Base-by-base conservation (phyloP, 306 rosid species). In the Fagus crenata region DNA sequence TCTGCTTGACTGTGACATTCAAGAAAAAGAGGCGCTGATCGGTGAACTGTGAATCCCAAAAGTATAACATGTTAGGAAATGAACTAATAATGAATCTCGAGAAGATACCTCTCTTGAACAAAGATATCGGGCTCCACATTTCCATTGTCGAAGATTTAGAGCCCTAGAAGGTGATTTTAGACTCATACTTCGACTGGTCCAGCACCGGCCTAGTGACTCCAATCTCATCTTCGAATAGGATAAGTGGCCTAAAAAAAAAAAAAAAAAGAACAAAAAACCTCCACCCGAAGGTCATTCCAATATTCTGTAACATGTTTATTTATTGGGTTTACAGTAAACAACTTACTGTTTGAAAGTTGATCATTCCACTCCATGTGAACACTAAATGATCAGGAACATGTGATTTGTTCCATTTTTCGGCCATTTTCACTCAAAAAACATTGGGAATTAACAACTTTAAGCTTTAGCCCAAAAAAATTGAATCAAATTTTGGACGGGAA, bases 101-200 rank as follows among this genome's bases (percentile, higher is more conserved):
- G 36, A 12, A 8, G 36, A 59, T 35, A 5, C 11, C 13, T 33
- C 0, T 63, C 18, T 2, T 14, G 33, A 35, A 33, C 15, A 35
- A 36, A 63, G 18, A 35, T 14, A 7, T 14, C 35, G 46, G 46
- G 69, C 69, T 63, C 69, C 69, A 36, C 43, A 36, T 4, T 6
- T 59, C 6, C 17, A 32, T 60, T 60, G 67, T 31, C 7, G 43
- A 33, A 63, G 4, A 18, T 15, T 35, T 33, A 36, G 69, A 22
- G 69, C 43, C 69, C 11, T 36, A 33, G 69, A 63, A 63, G 69
- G 43, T 63, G 69, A 9, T 13, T 63, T 63, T 63, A 63, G 41
- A 35, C 69, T 41, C 69, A 33, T 8, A 63, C 43, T 35, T 67
- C 14, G 71, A 39, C 32, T 65, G 28, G 32, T 17, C 31, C 14